These are phyloP conservation scores for Plasmodium malariae DNA, from an alignment of 169 alveolate genomes.

Conservation along the genomic window DNA sequence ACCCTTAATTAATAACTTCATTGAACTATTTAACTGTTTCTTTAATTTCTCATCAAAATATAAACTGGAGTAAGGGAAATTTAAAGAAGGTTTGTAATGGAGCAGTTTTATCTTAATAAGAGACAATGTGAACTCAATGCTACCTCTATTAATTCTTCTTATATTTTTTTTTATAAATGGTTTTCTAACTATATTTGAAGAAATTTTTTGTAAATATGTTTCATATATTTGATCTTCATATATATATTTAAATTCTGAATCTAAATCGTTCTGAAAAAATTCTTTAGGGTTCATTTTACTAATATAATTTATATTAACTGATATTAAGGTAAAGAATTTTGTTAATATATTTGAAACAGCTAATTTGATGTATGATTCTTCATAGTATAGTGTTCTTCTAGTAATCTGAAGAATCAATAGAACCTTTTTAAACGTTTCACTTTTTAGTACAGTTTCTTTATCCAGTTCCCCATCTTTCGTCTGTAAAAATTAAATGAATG, in stretches of 20 bases:
- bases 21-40: conserved; percentile 56
- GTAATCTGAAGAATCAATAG: conserved; percentile 30
- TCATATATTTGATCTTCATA: conserved; percentile 54
- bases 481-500: conserved; percentile 11
- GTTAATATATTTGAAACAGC: conserved; percentile 50
- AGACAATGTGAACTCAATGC: conserved; percentile 51
- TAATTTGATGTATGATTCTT: conserved; percentile 44
- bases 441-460: conserved; percentile 9
- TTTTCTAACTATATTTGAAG: conserved; percentile 31
- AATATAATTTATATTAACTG: conserved; percentile 61
- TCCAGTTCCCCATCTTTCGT: conserved; percentile 14
- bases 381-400: conserved; percentile 33
- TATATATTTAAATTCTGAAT: conserved; percentile 33
- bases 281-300: conserved; percentile 67
- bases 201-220: conserved; percentile 23
- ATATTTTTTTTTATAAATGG: conserved; percentile 65
- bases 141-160: conserved; percentile 64
- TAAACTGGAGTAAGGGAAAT: conserved; percentile 43
- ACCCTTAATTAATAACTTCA: conserved; percentile 38
- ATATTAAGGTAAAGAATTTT: conserved; percentile 34
- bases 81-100: conserved; percentile 28
- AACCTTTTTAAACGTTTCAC: conserved; percentile 18
- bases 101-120: conserved; percentile 56
- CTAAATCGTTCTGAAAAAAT: conserved; percentile 39
- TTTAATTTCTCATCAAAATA: conserved; percentile 59